These are phyloP conservation scores for Pseudogymnoascus sp. DNA, from an alignment of 2,329 filamentous ascomycete species.

Conservation along the genomic window DNA sequence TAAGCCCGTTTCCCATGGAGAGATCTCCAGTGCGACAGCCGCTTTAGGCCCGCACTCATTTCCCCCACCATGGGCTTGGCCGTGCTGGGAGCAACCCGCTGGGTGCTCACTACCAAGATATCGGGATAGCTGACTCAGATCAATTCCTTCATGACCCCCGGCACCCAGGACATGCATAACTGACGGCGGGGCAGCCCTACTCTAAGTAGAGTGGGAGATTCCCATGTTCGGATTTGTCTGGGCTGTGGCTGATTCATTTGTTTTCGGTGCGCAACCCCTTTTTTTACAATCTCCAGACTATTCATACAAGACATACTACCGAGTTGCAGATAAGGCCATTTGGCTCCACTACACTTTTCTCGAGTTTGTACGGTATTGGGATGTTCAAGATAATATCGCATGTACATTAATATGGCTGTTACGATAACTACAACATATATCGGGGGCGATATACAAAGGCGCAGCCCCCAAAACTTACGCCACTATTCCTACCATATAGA, in stretches of 20 bases:
- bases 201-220: neutral
- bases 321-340: neutral
- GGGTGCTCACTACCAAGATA: slow-evolving; percentile 6
- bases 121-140: slow-evolving; percentile 8
- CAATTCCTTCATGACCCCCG: neutral
- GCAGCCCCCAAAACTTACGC: neutral
- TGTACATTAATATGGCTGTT: slow-evolving; percentile 1
- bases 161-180: neutral
- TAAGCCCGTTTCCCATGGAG: slow-evolving; percentile 7
- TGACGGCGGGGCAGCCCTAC: slow-evolving; percentile 5
- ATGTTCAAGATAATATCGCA: neutral
- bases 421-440: slow-evolving; percentile 1
- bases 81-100: neutral
- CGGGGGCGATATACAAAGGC: neutral
- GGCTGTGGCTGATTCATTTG: neutral
- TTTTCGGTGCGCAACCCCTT: neutral
- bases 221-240: neutral
- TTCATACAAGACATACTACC: neutral
- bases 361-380: neutral
- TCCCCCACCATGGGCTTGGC: slow-evolving; percentile 6
- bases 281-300: neutral
- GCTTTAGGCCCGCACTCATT: neutral
- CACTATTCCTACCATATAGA: neutral
- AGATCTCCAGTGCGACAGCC: slow-evolving; percentile 7
- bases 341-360: neutral